Percentiles rank a stretch among this genome's conserved stretches.
These are phyloP conservation scores for Novymonas esmeraldas DNA, from an alignment of 208 protist species.

Conservation along the genomic window DNA sequence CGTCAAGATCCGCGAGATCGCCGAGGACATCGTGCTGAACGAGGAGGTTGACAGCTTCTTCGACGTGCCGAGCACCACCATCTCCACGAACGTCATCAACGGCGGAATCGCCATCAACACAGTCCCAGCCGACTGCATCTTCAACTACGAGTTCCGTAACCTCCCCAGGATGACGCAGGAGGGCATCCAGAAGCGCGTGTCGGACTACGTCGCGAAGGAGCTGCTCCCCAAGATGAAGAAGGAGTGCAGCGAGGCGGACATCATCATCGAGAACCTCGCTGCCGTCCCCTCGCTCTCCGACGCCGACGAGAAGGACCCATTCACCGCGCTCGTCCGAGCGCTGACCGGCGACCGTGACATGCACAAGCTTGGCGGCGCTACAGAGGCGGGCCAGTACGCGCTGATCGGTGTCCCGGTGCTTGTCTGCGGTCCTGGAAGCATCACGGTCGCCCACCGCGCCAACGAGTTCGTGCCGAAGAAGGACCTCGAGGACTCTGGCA, in stretches of 20 bases:
- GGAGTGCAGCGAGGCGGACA: conserved; percentile 31
- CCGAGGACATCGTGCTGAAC: conserved; percentile 34
- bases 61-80: conserved; percentile 36
- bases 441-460: conserved; percentile 50
- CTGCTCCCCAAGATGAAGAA: conserved; percentile 51
- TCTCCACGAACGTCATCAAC: conserved; percentile 56
- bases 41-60: conserved; percentile 32
- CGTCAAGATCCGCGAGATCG: conserved; percentile 52
- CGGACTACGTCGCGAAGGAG: conserved; percentile 30
- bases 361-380: conserved; percentile 43
- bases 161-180: conserved; percentile 28
- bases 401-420: conserved; percentile 56
- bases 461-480: conserved; percentile 61
- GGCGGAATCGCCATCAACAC: conserved; percentile 64
- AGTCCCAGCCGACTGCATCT: conserved; percentile 41
- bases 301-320: conserved; percentile 41
- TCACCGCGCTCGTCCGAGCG: conserved; percentile 36
- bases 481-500: conserved; percentile 45
- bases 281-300: conserved; percentile 23
- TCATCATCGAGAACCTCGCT: conserved; percentile 36
- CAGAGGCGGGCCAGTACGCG: conserved; percentile 55
- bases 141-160: conserved; percentile 57
- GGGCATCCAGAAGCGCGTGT: conserved; percentile 39
- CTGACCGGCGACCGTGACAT: conserved; percentile 40
- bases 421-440: conserved; percentile 52